Base-by-base conservation (phyloP, 108 stramenopile genomes). In the Bacterosira constricta region DNA sequence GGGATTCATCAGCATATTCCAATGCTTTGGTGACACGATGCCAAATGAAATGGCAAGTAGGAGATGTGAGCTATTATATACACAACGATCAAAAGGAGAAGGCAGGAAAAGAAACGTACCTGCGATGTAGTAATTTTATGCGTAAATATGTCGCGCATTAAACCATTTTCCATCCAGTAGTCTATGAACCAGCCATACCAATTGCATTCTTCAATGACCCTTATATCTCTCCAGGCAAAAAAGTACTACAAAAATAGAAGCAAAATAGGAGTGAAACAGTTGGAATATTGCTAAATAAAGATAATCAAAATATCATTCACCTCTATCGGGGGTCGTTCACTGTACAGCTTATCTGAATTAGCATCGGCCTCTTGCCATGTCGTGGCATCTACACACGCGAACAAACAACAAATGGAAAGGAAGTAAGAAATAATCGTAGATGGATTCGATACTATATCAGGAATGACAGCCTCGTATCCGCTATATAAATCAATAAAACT, bases 61-160 rank as follows among this genome's bases (percentile, higher is more conserved):
- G n/a, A n/a, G n/a, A n/a, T n/a, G n/a, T n/a, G n/a, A n/a, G n/a
- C n/a, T n/a, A n/a, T n/a, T n/a, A n/a, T n/a, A n/a, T n/a, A n/a
- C n/a, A n/a, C n/a, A n/a, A n/a, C n/a, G n/a, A n/a, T n/a, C n/a
- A n/a, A n/a, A n/a, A n/a, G n/a, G n/a, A n/a, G n/a, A n/a, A n/a
- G n/a, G n/a, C n/a, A n/a, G n/a, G n/a, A n/a, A n/a, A n/a, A n/a
- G n/a, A n/a, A n/a, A n/a, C n/a, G n/a, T n/a, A n/a, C n/a, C n/a
- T n/a, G n/a, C n/a, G n/a, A n/a, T n/a, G 51, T 80, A 8, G 73
- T 75, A 21, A 74, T 68, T 38, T 75, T 70, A 29, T 80, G 73
- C 1, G 77, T 73, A 64, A 71, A 71, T 10, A 64, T 58, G 49
- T 79, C 77, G 3, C 77, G 61, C 51, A 52, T 52, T 52, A 52